These are phyloP conservation scores for Quercus wislizeni DNA, from an alignment of 306 rosid species.

Conservation along the genomic window DNA sequence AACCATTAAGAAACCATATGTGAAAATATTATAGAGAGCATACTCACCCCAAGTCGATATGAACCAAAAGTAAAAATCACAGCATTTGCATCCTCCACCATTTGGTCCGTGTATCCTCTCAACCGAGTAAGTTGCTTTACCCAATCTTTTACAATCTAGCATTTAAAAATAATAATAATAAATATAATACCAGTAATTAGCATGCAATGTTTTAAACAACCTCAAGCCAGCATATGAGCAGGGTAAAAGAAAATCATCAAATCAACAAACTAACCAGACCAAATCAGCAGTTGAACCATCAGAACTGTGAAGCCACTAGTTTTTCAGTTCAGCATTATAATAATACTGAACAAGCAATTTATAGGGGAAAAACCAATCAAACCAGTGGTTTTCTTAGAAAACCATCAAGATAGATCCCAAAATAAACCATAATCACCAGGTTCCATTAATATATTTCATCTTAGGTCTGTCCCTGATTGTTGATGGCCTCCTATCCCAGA, in stretches of 20 bases:
- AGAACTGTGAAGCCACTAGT: too few species aligned
- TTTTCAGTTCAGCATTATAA: too few species aligned
- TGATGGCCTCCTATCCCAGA: not conserved
- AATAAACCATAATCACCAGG: not conserved
- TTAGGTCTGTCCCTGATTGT: not conserved
- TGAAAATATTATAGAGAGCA: not conserved
- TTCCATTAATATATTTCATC: not conserved
- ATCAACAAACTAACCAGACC: too few species aligned
- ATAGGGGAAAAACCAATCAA: too few species aligned
- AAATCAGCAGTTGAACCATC: too few species aligned
- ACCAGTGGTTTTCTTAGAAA: too few species aligned
- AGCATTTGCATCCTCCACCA: constrained; percentile 95
- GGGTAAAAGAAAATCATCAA: not conserved
- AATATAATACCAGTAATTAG: not conserved
- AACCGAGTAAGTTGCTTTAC: constrained; percentile 69
- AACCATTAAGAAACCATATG: not conserved
- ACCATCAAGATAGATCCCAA: not conserved
- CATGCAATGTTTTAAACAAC: not conserved
- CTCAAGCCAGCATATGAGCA: not conserved
- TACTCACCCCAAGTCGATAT: constrained; percentile 83
- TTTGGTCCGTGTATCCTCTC: constrained; percentile 88
- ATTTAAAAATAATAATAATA: not conserved
- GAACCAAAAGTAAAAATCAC: constrained; percentile 47
- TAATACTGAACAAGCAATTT: too few species aligned
- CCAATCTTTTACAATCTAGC: constrained; percentile 79